Percentiles rank a stretch among this genome's conserved stretches.
Conservation (phyloP, 2,329 filamentous ascomycete species). For the Hirsutella rhossiliensis region DNA sequence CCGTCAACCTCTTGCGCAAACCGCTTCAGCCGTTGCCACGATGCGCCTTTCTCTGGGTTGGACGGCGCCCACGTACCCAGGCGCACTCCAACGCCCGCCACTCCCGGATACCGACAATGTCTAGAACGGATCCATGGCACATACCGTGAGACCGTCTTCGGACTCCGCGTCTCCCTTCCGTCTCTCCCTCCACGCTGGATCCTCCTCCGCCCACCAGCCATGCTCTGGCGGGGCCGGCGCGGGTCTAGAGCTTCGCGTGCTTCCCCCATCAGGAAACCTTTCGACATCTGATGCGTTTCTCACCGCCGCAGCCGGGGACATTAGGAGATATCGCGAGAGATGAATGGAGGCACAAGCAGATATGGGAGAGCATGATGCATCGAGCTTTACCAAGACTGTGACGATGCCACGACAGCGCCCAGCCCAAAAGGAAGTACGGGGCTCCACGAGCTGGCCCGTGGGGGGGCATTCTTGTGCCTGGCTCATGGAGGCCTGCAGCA, state of each 20-base stretch:
- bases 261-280: conserved; percentile 12
- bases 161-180: not conserved
- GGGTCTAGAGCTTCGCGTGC: conserved; percentile 5
- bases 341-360: not conserved
- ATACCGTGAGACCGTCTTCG: conserved; percentile 1
- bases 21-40: not conserved
- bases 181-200: not conserved
- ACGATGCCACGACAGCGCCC: not conserved
- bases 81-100: not conserved
- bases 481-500: not conserved
- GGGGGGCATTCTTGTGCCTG: conserved; percentile 1
- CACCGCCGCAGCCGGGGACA: conserved; percentile 5
- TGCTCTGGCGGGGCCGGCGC: not conserved
- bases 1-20: not conserved
- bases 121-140: conserved; percentile 10
- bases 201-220: not conserved
- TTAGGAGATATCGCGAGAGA: not conserved
- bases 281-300: conserved; percentile 12
- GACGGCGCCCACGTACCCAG: not conserved
- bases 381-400: not conserved
- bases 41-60: not conserved
- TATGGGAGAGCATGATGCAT: not conserved
- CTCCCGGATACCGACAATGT: conserved; percentile 6
- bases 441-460: not conserved
- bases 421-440: not conserved